Evolutionary conservation across 225 moss, liverwort and hornwort genomes (phyloP).

Genomic region (Lunularia cruciata): DNA sequence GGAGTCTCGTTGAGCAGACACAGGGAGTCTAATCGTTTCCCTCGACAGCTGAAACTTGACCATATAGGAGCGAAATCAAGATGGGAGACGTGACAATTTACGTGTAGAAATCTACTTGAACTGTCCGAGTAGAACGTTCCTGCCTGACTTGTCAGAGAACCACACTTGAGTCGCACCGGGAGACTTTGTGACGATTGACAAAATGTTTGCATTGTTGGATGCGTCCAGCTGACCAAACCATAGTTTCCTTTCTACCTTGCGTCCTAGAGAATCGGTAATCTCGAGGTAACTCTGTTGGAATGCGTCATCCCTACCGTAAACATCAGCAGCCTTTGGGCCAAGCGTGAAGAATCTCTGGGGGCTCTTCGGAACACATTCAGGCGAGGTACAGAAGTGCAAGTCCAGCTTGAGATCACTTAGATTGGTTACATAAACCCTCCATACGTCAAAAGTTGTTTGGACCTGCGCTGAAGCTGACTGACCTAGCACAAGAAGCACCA

Average conservation of each 20-base stretch:
- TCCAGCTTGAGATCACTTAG: slow-evolving; percentile 19
- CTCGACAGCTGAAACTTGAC: no score
- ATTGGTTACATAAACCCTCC: slow-evolving; percentile 15
- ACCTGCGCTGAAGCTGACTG: slow-evolving; percentile 10
- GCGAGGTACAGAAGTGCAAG: not conserved
- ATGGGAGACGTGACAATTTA: no score
- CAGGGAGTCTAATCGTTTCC: no score
- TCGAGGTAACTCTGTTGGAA: not conserved
- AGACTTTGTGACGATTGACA: slow-evolving; percentile 1
- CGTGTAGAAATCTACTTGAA: no score
- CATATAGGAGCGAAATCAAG: no score
- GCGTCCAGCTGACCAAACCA: slow-evolving; percentile 15
- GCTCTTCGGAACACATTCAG: not conserved
- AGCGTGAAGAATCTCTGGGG: slow-evolving; percentile 18
- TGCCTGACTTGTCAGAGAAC: slow-evolving; percentile 19
- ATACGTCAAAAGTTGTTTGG: slow-evolving; percentile 8
- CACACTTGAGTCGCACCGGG: not conserved
- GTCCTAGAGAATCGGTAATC: slow-evolving; percentile 5
- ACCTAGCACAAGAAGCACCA: slow-evolving; percentile 8
- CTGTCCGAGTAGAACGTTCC: slow-evolving; percentile 18
- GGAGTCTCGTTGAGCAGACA: no score
- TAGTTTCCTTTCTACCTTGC: slow-evolving; percentile 1
- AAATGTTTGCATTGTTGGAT: slow-evolving; percentile 21
- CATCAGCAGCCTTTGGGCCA: not conserved
- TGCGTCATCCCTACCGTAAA: slow-evolving; percentile 11